These are phyloP conservation scores for Gymnopilus dilepis DNA, from an alignment of 768 basidiomycete species.

Conservation along the genomic window DNA sequence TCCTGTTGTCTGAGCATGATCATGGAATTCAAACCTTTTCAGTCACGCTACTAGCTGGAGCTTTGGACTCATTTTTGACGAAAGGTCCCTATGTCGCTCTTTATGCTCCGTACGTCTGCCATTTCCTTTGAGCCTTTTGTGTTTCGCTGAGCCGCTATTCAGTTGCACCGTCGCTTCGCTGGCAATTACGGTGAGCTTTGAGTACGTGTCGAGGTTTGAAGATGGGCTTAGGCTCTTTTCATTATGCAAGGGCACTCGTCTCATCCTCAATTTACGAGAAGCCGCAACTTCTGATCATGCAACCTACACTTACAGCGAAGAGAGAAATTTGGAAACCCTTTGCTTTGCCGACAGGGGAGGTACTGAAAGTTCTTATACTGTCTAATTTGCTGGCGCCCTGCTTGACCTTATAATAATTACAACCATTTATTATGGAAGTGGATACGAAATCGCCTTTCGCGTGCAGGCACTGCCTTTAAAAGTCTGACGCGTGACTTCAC, in stretches of 20 bases:
- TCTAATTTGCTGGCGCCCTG: too few relatives aligned
- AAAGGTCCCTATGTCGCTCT: background rate
- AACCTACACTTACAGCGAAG: background rate
- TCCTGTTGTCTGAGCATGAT: background rate
- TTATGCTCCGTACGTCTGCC: background rate
- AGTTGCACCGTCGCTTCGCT: background rate
- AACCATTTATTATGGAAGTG: too few relatives aligned
- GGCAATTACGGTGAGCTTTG: background rate
- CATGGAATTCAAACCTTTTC: too few relatives aligned
- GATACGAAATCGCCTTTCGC: too few relatives aligned
- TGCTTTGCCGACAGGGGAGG: background rate
- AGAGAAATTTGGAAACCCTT: background rate
- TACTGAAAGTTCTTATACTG: background rate
- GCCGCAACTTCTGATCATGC: background rate
- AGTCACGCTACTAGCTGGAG: constrained; percentile 2
- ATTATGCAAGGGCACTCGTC: background rate
- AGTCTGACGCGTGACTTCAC: too few relatives aligned
- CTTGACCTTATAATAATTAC: too few relatives aligned
- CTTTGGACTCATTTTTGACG: background rate
- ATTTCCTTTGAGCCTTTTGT: background rate
- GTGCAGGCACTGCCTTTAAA: too few relatives aligned
- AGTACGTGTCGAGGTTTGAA: background rate
- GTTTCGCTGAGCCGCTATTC: background rate
- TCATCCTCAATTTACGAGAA: background rate
- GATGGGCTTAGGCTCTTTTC: too few relatives aligned